Base-by-base conservation (phyloP, 1,284 basidiomycete genomes). In the Melampsora abietis-canadensis region DNA sequence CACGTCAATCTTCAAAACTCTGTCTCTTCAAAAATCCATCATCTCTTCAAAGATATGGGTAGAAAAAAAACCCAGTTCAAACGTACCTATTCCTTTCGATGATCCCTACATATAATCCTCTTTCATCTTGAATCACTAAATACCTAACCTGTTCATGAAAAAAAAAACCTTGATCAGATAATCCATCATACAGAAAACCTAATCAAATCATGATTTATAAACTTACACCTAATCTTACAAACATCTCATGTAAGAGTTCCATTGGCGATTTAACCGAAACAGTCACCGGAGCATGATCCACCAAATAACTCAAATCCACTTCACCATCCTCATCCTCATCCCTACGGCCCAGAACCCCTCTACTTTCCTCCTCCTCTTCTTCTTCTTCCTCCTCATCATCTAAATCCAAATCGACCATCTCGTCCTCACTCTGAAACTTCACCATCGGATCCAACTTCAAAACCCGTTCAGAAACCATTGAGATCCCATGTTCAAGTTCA, bases 191-290 rank as follows among this genome's bases (percentile, higher is more conserved):
- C 17, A 8, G 2, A 65, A 65, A 17, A 2, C 5, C 1, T 4
- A 44, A 40, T 44, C 44, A 21, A 24, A 62, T 31, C 21, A 6
- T 24, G 4, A 37, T 47, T 0, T 10, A n/a, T 7, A 19, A 15
- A 62, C 68, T 63, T 70, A 70, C 68, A 44, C 68, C 68, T 47
- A 70, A 64, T 10, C 61, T 40, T 17, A 63, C 68, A 64, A 70
- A 70, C 24, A 70, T 63, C 24, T 70, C 68, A 48, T 70, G 68
- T 15, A 70, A 63, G 17, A 70, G 27, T 54, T 70, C 68, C 68
- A 70, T 70, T 2, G 68, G 61, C 8, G 59, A 46, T n/a, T 62
- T 44, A 34, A 37, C 40, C 1, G 68, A 70, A 24, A 70, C 60
- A 14, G 61, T 70, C 21, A 70, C 68, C 14, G 68, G 68, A 17